Evolutionary conservation across 2,329 filamentous ascomycete genomes (phyloP).

Genomic region (Ophiosphaerella herpotricha): DNA sequence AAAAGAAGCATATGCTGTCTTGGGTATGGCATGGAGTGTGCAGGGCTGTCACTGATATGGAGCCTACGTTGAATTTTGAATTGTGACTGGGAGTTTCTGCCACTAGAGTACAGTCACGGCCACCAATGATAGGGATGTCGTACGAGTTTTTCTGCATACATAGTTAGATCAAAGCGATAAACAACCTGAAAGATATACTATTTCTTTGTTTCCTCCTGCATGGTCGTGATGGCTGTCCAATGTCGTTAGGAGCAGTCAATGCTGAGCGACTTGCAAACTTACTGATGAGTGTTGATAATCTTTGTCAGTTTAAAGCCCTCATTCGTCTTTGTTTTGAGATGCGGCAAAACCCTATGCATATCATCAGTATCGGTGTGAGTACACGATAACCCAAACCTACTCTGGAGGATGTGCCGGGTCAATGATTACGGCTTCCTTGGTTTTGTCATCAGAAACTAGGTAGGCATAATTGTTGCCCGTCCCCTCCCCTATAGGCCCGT

Average conservation of each 20-base stretch:
- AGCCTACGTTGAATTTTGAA: constrained; percentile 79
- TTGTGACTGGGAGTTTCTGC: constrained; percentile 76
- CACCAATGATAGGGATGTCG: constrained; percentile 79
- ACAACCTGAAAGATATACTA: constrained; percentile 55
- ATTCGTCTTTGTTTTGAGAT: constrained; percentile 73
- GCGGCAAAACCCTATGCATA: constrained; percentile 60
- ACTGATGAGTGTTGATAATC: constrained; percentile 98
- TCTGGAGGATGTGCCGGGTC: constrained; percentile 80
- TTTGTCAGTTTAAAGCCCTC: constrained; percentile 81
- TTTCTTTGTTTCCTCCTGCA: constrained; percentile 84
- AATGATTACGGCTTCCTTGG: constrained; percentile 64
- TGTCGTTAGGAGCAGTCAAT: constrained; percentile 6
- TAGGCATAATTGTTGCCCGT: constrained; percentile 84
- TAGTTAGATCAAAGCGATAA: not conserved
- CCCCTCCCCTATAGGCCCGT: constrained; percentile 67
- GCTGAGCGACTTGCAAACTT: constrained; percentile 43
- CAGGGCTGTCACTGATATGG: constrained; percentile 81
- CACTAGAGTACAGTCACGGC: constrained; percentile 81
- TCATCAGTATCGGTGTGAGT: not conserved
- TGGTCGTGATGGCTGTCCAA: constrained; percentile 85
- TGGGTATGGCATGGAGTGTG: constrained; percentile 98
- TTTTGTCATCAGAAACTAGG: constrained; percentile 56
- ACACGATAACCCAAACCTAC: constrained; percentile 55
- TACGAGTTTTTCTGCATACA: constrained; percentile 61
- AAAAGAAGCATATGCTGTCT: constrained; percentile 95